Conservation (phyloP, 2,329 filamentous ascomycete species). For the Fusarium keratoplasticum region DNA sequence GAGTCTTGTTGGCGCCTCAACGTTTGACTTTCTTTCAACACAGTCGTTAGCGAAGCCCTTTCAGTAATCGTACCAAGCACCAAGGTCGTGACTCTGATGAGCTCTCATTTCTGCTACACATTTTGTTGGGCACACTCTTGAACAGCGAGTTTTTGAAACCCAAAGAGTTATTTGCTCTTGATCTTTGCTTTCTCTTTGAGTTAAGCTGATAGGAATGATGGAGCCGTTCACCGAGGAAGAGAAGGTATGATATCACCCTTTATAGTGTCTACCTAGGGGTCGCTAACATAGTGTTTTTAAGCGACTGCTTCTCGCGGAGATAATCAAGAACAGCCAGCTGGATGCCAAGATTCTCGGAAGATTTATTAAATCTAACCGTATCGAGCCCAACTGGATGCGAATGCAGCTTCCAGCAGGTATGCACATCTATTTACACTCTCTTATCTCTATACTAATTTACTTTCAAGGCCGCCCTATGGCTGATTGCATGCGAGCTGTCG, state of each 20-base stretch:
- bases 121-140: not conserved
- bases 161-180: not conserved
- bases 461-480: conserved; percentile 60
- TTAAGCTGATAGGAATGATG: conserved; percentile 22
- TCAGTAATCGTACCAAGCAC: not conserved
- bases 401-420: conserved; percentile 62
- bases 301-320: conserved; percentile 69
- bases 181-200: not conserved
- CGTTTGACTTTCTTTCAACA: not conserved
- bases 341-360: conserved; percentile 58
- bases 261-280: no score
- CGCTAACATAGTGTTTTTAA: conserved; percentile 42
- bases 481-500: conserved; percentile 57
- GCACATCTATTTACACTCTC: conserved; percentile 21
- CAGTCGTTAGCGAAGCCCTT: not conserved
- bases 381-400: conserved; percentile 59
- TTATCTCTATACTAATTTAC: not conserved
- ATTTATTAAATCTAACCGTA: conserved; percentile 58
- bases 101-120: not conserved
- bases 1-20: not conserved
- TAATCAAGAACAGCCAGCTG: conserved; percentile 67
- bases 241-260: conserved; percentile 56
- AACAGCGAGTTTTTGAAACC: not conserved
- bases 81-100: not conserved
- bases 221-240: conserved; percentile 60